Evolutionary conservation across 2,329 filamentous ascomycete genomes (phyloP), one percentile per base, ranked within the genome.

Genomic region (Fusarium nurragi): DNA sequence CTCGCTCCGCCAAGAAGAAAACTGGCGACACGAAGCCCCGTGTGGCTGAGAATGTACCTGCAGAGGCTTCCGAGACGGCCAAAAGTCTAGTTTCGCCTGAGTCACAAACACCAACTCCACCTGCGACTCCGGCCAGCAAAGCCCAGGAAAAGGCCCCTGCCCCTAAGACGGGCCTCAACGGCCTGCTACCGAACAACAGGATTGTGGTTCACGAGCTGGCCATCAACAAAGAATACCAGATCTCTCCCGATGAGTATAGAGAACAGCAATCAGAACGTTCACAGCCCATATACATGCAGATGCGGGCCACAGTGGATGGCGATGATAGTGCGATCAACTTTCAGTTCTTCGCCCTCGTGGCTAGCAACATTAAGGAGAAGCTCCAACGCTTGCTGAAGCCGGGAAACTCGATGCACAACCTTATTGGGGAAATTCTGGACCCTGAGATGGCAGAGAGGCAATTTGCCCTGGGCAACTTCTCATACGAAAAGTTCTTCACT

Each of bases 121-220:
- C 84, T 22, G 73, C 83, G 1, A 86, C 83, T 2, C 85, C 81
- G 1, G 77, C 77, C 9, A 76, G 73, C 60, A 78, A 78, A 66
- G 70, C 70, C 14, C 76, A 80, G 59, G 68, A 74, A n/a, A 79
- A 78, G 65, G 74, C 75, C n/a, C 64, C 71, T 10, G 70, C 72
- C 5, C 51, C 73, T 7, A 78, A 80, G 58, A 71, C 75, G 2
- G 85, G 69, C 45, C 84, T 77, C 69, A 82, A 74, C 76, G 84
- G 77, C 61, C 84, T 81, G 78, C 81, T 94, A 41, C 91, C 91
- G 0, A 85, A 89, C 58, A 95, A 94, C 69, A 84, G 92, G 23
- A 79, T 91, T 12, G 81, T 94, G 16, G 88, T 93, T 1, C 92
- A 94, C 73, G 92, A 94, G 77, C 79, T 95, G 40, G 89, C 90